These are phyloP conservation scores for Mycena olivaceomarginata DNA, from an alignment of 768 basidiomycete genomes.

Conservation along the genomic window DNA sequence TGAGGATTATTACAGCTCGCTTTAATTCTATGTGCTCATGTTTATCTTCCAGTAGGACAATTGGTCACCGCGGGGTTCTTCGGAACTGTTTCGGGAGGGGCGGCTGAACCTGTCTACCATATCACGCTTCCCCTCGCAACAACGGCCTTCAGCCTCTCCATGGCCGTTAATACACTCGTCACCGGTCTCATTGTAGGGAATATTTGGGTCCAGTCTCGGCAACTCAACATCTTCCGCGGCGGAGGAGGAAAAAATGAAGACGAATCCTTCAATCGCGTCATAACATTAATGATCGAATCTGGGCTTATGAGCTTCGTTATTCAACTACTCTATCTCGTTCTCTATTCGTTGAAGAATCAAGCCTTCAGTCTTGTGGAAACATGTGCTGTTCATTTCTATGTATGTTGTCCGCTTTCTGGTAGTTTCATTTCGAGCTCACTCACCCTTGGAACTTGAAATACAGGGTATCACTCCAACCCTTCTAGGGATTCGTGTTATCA, in stretches of 20 bases:
- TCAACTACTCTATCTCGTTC: conserved; percentile 1
- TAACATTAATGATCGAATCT: background rate
- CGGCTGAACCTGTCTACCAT: background rate
- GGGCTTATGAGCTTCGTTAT: background rate
- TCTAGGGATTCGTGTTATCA: conserved; percentile 6
- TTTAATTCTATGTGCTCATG: background rate
- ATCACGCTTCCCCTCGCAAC: background rate
- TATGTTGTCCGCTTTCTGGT: background rate
- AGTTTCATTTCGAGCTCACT: background rate
- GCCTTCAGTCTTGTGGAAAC: conserved; percentile 5
- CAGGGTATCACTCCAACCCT: conserved; percentile 5
- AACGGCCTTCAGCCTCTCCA: background rate
- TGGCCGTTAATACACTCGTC: background rate
- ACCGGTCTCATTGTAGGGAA: background rate
- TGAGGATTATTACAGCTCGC: background rate
- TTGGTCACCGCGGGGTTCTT: background rate
- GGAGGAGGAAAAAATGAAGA: background rate
- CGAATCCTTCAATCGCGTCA: background rate
- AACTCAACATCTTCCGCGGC: background rate
- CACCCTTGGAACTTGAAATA: background rate
- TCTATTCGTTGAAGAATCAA: background rate
- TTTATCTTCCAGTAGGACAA: background rate
- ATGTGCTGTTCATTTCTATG: conserved; percentile 6
- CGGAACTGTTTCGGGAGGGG: conserved; percentile 4
- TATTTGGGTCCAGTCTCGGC: background rate